Evolutionary conservation across 306 rosid species (phyloP).

Genomic region (Rosa multiflora): DNA sequence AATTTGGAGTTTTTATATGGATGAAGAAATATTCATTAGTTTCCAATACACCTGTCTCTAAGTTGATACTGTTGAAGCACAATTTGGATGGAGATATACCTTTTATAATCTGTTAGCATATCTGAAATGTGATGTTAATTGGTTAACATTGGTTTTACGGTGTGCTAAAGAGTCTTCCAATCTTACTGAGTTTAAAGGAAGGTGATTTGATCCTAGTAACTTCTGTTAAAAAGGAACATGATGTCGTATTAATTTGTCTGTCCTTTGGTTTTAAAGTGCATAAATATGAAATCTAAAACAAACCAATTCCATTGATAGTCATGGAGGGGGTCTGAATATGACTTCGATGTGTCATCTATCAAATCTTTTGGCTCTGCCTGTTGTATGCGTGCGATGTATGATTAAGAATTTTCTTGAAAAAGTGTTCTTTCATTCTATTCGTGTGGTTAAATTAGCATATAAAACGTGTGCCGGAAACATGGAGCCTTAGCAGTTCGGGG

Average conservation of each 20-base stretch:
- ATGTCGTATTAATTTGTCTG: not conserved
- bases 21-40: not conserved
- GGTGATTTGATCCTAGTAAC: not conserved
- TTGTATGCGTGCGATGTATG: slow-evolving; percentile 1
- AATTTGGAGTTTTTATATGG: not conserved
- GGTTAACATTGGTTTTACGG: not conserved
- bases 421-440: slow-evolving; percentile 11
- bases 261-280: slow-evolving; percentile 5
- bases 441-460: slow-evolving; percentile 14
- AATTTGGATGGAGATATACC: not conserved
- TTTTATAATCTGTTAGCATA: not conserved
- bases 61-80: not conserved
- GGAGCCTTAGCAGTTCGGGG: slow-evolving; percentile 1
- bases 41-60: not conserved
- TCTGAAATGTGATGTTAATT: not conserved
- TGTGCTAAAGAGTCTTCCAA: not conserved
- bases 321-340: no score
- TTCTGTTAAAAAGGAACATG: not conserved
- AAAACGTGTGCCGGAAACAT: not conserved
- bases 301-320: not conserved
- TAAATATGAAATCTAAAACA: not conserved
- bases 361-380: no score
- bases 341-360: no score
- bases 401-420: not conserved
- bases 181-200: not conserved